These are phyloP conservation scores for Cryptosporidium sp. DNA, from an alignment of 169 alveolate genomes.

Conservation along the genomic window DNA sequence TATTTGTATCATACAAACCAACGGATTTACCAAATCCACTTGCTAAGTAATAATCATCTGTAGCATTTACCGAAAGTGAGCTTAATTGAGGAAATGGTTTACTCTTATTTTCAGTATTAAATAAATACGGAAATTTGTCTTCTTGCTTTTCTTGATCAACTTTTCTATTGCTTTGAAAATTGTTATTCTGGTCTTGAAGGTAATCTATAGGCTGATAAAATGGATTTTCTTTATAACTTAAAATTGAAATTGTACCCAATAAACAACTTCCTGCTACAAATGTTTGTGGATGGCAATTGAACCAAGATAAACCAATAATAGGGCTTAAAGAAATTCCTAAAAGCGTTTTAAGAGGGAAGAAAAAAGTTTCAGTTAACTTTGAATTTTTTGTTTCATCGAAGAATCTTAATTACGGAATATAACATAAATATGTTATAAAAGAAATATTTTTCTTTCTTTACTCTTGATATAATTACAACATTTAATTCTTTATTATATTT, in stretches of 20 bases:
- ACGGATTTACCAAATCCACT: constrained; percentile 79
- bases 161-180: background rate
- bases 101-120: constrained; percentile 32
- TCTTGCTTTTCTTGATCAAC: constrained; percentile 8
- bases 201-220: constrained; percentile 14
- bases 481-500: background rate
- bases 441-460: background rate
- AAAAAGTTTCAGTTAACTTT: background rate
- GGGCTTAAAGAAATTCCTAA: constrained; percentile 64
- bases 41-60: constrained; percentile 79
- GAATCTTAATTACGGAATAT: background rate
- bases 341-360: background rate
- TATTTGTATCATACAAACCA: constrained; percentile 73
- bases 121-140: constrained; percentile 13
- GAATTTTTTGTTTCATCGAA: background rate
- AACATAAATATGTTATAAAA: too few species aligned
- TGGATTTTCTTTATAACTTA: constrained; percentile 76
- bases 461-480: background rate
- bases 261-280: constrained; percentile 77
- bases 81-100: constrained; percentile 73
- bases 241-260: constrained; percentile 76
- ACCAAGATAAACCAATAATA: constrained; percentile 79
- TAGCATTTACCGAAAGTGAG: constrained; percentile 77
- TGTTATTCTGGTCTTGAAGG: background rate
- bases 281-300: constrained; percentile 76